These are phyloP conservation scores for Daldinia caldariorum DNA, from an alignment of 495 filamentous ascomycete genomes.

Conservation along the genomic window DNA sequence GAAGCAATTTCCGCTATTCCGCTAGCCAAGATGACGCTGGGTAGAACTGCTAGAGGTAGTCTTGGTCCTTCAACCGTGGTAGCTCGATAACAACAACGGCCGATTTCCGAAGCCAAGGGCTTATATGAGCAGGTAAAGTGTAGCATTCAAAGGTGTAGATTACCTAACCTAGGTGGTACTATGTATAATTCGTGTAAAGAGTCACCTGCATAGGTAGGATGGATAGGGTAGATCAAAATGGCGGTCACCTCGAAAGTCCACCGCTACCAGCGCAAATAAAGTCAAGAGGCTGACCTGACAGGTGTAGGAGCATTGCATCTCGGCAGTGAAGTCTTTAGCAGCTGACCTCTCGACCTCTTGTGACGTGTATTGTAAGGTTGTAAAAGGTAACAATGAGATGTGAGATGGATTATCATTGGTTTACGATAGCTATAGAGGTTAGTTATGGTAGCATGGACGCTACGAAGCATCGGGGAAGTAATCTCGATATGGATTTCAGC, in stretches of 20 bases:
- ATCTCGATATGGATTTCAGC: slow-evolving; percentile 40
- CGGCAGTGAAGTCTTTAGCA: slow-evolving; percentile 14
- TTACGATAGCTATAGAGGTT: neutral
- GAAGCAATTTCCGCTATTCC: slow-evolving; percentile 21
- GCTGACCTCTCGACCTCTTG: slow-evolving; percentile 8
- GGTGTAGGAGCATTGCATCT: slow-evolving; percentile 5
- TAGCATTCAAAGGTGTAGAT: neutral
- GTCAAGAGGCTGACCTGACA: slow-evolving; percentile 14
- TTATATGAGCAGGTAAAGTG: slow-evolving; percentile 8
- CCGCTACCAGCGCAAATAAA: neutral
- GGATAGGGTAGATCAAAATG: slow-evolving; percentile 10
- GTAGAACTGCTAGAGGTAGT: slow-evolving; percentile 1
- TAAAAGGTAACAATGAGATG: too few relatives aligned
- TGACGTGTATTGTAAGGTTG: slow-evolving; percentile 18
- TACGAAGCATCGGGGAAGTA: slow-evolving; percentile 22
- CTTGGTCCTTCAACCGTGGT: slow-evolving; percentile 3
- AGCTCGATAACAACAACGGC: neutral
- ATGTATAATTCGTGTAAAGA: neutral
- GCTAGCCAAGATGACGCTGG: slow-evolving; percentile 1
- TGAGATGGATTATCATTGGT: neutral
- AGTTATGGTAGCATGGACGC: slow-evolving; percentile 13
- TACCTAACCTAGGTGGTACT: too few relatives aligned
- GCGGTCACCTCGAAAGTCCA: slow-evolving; percentile 8
- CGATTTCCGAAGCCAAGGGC: neutral
- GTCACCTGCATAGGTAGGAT: slow-evolving; percentile 27